Evolutionary conservation across 2,329 filamentous ascomycete species (phyloP), one percentile per base, ranked within the genome.

Genomic region (Fusarium camptoceras): DNA sequence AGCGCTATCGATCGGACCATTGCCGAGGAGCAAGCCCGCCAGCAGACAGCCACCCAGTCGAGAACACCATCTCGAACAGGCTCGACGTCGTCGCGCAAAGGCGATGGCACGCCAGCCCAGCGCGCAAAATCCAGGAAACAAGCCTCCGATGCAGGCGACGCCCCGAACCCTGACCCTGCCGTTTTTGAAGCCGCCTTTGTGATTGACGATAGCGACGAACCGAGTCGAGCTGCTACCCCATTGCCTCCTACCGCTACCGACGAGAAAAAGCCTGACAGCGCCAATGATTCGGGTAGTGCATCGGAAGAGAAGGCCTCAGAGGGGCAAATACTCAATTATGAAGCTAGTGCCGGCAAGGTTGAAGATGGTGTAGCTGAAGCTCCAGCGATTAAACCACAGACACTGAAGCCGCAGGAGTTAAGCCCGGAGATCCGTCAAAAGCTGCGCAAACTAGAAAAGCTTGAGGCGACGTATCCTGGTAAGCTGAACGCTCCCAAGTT

Each of bases 391-490:
- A 74, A 71, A 30, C 39, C 67, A n/a, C 49, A 73, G 27, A 57
- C 68, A 12, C 55, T 66, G 2, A 59, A 57, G 24, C 63, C 77
- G 22, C 62, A 81, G 8, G 92, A 94, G 56, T 80, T 97, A 31
- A 87, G 94, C 0, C 86, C 89, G 6, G 93, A 97, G 50, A 86
- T 97, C 28, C 89, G 88, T 59, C 85, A 88, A 30, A 94, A 91
- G 78, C 81, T 98, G 70, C 89, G 92, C 64, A 95, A 93, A 79
- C 84, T 98, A n/a, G 94, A 97, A 61, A 97, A 94, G 79, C 84
- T 98, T 22, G 95, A 98, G 77, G 85, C 89, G 8, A 93, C 92
- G 61, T 98, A 98, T 79, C 89, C 93, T 77, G 93, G 93, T 94
- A 84, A 44, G 79, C 1, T 41, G 5, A 14, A 46, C 14, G 22